Conservation (phyloP, 1,284 basidiomycete species). For the Ganoderma multipileum region DNA sequence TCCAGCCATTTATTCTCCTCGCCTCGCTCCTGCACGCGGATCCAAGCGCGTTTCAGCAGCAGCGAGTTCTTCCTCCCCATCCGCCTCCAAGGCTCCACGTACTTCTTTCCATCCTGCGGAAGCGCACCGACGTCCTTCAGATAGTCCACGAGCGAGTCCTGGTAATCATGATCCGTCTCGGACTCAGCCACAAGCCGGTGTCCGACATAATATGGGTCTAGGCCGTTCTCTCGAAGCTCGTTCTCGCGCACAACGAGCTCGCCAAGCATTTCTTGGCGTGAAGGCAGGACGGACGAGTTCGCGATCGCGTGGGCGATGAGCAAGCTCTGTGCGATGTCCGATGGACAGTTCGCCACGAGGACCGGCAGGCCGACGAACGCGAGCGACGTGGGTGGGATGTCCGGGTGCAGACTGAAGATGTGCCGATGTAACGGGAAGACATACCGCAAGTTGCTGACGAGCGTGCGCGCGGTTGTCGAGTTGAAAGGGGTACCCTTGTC, state of each 20-base stretch:
- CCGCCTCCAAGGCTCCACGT: slow-evolving; percentile 57
- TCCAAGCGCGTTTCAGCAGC: slow-evolving; percentile 52
- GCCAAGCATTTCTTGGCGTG: slow-evolving; percentile 47
- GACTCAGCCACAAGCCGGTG: slow-evolving; percentile 50
- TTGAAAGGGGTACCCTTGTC: slow-evolving; percentile 31
- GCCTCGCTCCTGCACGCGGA: slow-evolving; percentile 49
- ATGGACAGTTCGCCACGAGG: slow-evolving; percentile 55
- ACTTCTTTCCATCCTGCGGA: slow-evolving; percentile 50
- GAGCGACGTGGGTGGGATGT: slow-evolving; percentile 56
- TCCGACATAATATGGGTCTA: slow-evolving; percentile 57
- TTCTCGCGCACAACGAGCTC: slow-evolving; percentile 52
- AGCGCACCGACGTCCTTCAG: slow-evolving; percentile 50
- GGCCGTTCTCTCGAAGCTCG: slow-evolving; percentile 44
- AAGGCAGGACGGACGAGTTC: slow-evolving; percentile 48
- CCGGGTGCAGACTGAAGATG: slow-evolving; percentile 55
- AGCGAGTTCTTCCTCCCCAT: slow-evolving; percentile 41
- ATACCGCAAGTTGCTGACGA: slow-evolving; percentile 59
- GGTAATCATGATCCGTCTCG: slow-evolving; percentile 52
- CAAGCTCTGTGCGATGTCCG: slow-evolving; percentile 57
- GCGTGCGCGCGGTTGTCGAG: slow-evolving; percentile 36
- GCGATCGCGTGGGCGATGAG: slow-evolving; percentile 53
- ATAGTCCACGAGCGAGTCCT: slow-evolving; percentile 53
- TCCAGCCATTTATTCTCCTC: slow-evolving; percentile 44
- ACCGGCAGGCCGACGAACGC: slow-evolving; percentile 59
- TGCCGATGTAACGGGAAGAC: slow-evolving; percentile 61